phyloP scores from a whole-genome alignment of 2,329 filamentous ascomycete species.

The Claviceps sorghi region DNA sequence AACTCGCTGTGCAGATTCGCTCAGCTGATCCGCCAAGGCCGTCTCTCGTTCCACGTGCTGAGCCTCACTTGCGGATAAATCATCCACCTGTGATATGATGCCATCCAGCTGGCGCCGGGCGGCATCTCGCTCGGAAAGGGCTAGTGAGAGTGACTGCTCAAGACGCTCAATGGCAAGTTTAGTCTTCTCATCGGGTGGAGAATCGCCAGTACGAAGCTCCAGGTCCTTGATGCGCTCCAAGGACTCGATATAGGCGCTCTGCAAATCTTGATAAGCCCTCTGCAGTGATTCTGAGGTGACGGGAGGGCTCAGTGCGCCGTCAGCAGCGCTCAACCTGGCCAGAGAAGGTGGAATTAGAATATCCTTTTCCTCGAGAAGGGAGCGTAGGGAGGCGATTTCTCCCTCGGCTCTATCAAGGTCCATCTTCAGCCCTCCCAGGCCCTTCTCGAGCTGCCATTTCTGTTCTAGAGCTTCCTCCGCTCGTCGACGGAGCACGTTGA shows the following conservation, averaged over 20 bases:
- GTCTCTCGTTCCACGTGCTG: constrained; percentile 44
- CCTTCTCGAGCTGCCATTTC: constrained; percentile 93
- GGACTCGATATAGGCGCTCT: constrained; percentile 53
- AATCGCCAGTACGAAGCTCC: constrained; percentile 31
- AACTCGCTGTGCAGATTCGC: constrained; percentile 59
- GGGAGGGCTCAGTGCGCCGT: constrained; percentile 19
- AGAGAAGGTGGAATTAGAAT: constrained; percentile 54
- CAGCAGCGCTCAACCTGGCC: constrained; percentile 27
- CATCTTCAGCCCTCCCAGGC: constrained; percentile 79
- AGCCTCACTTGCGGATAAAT: constrained; percentile 41
- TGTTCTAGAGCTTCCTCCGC: constrained; percentile 90
- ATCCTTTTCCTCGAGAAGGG: constrained; percentile 68
- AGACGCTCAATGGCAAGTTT: constrained; percentile 48
- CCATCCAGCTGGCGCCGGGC: constrained; percentile 49
- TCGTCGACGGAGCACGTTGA: constrained; percentile 67
- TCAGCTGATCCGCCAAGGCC: constrained; percentile 53
- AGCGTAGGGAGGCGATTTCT: constrained; percentile 73
- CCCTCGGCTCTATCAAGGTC: constrained; percentile 90
- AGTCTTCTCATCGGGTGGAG: constrained; percentile 39
- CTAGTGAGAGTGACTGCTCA: constrained; percentile 52
- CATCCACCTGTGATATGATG: constrained; percentile 47
- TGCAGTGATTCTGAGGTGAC: constrained; percentile 59
- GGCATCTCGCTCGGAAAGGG: constrained; percentile 58
- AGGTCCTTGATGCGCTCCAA: constrained; percentile 52
- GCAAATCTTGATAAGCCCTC: constrained; percentile 59